Evolutionary conservation across 768 basidiomycete genomes (phyloP).

Genomic region (Chalciporus chontae): DNA sequence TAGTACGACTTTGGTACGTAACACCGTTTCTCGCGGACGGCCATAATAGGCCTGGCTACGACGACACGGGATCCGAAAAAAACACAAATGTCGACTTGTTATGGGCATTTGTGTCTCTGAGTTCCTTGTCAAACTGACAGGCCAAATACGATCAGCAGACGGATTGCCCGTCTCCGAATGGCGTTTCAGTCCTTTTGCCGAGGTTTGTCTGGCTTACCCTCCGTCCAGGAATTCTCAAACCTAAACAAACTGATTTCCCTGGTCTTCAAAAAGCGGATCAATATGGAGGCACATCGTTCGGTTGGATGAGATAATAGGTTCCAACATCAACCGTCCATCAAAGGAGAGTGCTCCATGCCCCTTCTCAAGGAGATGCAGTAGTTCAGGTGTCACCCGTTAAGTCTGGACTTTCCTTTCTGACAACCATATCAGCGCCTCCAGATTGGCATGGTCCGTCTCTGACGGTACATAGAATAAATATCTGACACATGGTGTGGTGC

Average conservation of each 20-base stretch:
- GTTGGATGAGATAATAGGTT: neutral
- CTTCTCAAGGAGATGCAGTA: too few relatives aligned
- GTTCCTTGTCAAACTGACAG: neutral
- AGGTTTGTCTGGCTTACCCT: neutral
- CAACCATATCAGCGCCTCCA: neutral
- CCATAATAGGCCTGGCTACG: too few relatives aligned
- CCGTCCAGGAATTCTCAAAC: neutral
- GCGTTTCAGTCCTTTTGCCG: neutral
- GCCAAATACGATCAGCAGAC: neutral
- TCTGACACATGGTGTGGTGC: neutral
- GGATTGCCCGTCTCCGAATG: neutral
- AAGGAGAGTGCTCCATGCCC: neutral
- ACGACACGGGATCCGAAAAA: too few relatives aligned
- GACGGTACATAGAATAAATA: neutral
- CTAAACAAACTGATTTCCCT: neutral
- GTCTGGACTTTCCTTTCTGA: neutral
- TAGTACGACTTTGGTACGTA: too few relatives aligned
- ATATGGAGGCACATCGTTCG: neutral
- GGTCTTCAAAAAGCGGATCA: neutral
- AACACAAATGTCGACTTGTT: neutral
- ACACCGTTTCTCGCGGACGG: too few relatives aligned
- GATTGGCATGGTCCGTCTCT: neutral
- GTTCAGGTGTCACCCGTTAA: too few relatives aligned
- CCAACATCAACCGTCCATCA: too few relatives aligned
- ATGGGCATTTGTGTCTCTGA: neutral